A percentile compares a stretch with the other conserved stretches of the same genome.
phyloP scores from a whole-genome alignment of 805 yeast genomes.

The Starmerella kuoi region DNA sequence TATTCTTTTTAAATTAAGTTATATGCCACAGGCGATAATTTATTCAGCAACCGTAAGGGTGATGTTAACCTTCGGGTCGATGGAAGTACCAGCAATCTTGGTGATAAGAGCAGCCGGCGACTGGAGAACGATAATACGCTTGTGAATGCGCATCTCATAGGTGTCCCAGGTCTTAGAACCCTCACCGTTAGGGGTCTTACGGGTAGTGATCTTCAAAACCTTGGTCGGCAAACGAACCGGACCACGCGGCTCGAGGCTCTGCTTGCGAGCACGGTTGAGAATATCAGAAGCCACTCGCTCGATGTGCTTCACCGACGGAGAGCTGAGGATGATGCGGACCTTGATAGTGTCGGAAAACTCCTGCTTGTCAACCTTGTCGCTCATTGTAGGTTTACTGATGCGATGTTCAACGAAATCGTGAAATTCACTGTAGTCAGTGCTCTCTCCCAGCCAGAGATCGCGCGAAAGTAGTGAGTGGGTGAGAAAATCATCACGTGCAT shows the following conservation, averaged over 20 bases:
- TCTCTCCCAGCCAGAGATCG: conserved; percentile 4
- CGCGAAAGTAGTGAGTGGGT: conserved; percentile 7
- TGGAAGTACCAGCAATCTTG: conserved; percentile 94
- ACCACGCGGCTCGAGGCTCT: conserved; percentile 80
- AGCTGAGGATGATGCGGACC: conserved; percentile 98
- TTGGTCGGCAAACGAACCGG: conserved; percentile 99
- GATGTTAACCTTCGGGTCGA: conserved; percentile 98
- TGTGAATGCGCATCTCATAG: conserved; percentile 99
- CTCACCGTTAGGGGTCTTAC: conserved; percentile 99
- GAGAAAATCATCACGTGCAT: not conserved
- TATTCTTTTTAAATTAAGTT: conserved; percentile 17
- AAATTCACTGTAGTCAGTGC: conserved; percentile 4
- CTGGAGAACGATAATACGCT: conserved; percentile 96
- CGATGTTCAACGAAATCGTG: conserved; percentile 7
- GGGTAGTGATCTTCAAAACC: conserved; percentile 94
- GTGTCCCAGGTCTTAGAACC: conserved; percentile 99
- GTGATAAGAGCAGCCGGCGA: conserved; percentile 89
- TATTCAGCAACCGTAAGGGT: conserved; percentile 31
- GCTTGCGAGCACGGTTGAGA: conserved; percentile 71
- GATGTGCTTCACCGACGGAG: conserved; percentile 96
- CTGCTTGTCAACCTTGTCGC: conserved; percentile 57
- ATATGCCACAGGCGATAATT: conserved; percentile 12
- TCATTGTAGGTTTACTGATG: conserved; percentile 24
- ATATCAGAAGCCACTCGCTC: conserved; percentile 91
- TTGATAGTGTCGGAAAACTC: conserved; percentile 74